These are phyloP conservation scores for Leishmania tropica DNA, from an alignment of 208 protist genomes.

Conservation along the genomic window DNA sequence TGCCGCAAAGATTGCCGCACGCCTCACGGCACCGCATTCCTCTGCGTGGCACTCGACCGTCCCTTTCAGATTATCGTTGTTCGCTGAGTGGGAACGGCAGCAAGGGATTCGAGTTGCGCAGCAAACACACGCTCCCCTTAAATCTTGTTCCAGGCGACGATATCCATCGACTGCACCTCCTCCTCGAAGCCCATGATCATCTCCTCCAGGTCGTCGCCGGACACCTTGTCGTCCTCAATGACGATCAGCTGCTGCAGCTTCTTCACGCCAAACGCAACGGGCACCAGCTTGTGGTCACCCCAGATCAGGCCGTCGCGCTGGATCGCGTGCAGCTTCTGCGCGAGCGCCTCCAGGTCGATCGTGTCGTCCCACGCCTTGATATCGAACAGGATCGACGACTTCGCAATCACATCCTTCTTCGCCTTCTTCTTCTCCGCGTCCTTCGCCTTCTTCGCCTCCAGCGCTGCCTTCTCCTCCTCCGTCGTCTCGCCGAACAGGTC, in stretches of 20 bases:
- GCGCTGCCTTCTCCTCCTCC: conserved; percentile 85
- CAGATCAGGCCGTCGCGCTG: conserved; percentile 92
- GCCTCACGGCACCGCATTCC: background rate
- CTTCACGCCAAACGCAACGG: conserved; percentile 95
- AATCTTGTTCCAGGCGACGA: conserved; percentile 97
- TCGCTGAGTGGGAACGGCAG: background rate
- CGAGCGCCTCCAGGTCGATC: conserved; percentile 88
- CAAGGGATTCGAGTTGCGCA: background rate
- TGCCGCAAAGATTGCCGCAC: background rate
- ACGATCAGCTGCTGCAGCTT: conserved; percentile 95
- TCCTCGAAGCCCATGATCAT: conserved; percentile 94
- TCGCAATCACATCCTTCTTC: conserved; percentile 85
- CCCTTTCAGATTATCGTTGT: background rate
- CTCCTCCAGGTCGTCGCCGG: conserved; percentile 94
- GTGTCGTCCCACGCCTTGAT: conserved; percentile 95
- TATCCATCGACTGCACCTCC: conserved; percentile 95
- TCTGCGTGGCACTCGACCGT: background rate
- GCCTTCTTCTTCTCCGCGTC: conserved; percentile 82
- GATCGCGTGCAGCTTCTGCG: conserved; percentile 82
- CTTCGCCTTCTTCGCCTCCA: conserved; percentile 89
- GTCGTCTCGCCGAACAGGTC: conserved; percentile 91
- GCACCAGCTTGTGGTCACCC: conserved; percentile 90
- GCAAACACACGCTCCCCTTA: conserved; percentile 45
- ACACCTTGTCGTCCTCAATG: conserved; percentile 96
- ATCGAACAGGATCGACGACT: conserved; percentile 92